Base-by-base conservation (phyloP, 139 green algal genomes). In the Marvania coccoides region DNA sequence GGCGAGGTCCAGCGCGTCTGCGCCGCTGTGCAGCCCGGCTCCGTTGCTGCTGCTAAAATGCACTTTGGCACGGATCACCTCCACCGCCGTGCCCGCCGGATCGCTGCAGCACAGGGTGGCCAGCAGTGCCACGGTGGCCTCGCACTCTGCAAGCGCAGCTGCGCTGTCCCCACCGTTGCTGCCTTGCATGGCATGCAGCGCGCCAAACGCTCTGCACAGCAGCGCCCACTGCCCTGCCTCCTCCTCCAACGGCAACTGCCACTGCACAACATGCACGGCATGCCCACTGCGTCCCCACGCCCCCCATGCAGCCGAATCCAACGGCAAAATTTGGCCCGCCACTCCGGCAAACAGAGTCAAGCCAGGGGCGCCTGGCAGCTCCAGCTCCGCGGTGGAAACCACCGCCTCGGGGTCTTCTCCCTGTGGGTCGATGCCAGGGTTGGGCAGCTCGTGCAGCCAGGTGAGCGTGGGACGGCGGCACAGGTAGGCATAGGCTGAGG, bases 401-500 rank as follows among this genome's bases (percentile, higher is more conserved):
- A 70, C 57, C 58, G 59, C 33, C 58, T 64, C 58, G 26, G 58
- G 19, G 24, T 33, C 45, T 26, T 28, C 69, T 10, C 56, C 55
- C 55, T 58, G 40, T 2, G 53, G 34, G 8, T 30, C 31, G 15
- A 72, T 47, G 15, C 33, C 69, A 2, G 57, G 23, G 59, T 73
- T 68, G 9, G 6, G 4, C 7, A 69, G 61, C 24, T 54, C 46
- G 56, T 85, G 71, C 65, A 81, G 53, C 36, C 74, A 69, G 7
- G 76, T 57, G 29, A 87, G 62, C 6, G 47, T 23, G 1, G 71
- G 53, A 45, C 63, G 30, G 13, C 31, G 47, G 24, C 69, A 69
- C 31, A 90, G 67, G 66, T 82, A 89, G 35, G 40, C 58, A 39
- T 82, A 83, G 14, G 77, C 78, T 5, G 62, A 55, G 12, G 76